phyloP scores from a whole-genome alignment of 352 stramenopile species.

The Halophytophthora batemanensis region DNA sequence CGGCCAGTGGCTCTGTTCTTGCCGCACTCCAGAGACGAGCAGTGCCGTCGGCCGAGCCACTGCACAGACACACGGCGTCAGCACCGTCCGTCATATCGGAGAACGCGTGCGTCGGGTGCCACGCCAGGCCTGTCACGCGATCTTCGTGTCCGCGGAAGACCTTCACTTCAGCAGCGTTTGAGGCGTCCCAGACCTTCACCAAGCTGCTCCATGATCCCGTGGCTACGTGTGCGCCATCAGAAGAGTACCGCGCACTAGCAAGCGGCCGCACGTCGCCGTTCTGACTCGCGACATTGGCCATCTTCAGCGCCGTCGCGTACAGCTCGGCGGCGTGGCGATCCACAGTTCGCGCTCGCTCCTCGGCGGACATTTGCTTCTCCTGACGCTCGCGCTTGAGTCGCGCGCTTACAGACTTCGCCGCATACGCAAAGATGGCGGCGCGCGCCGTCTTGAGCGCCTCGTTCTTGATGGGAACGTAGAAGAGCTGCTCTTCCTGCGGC shows the following conservation, averaged over 20 bases:
- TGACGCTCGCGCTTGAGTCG: conserved; percentile 55
- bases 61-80: conserved; percentile 68
- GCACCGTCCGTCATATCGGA: conserved; percentile 58
- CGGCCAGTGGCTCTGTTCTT: conserved; percentile 48
- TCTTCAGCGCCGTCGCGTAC: conserved; percentile 72
- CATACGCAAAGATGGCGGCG: conserved; percentile 77
- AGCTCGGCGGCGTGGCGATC: conserved; percentile 72
- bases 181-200: conserved; percentile 94
- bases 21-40: conserved; percentile 68
- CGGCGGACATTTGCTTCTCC: conserved; percentile 25
- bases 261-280: conserved; percentile 93
- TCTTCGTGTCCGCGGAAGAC: conserved; percentile 86
- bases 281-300: conserved; percentile 91
- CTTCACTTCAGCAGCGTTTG: conserved; percentile 56
- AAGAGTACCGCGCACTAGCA: conserved; percentile 63
- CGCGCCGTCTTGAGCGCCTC: conserved; percentile 84
- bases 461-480: conserved; percentile 80
- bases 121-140: conserved; percentile 84
- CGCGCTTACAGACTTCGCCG: conserved; percentile 51
- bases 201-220: conserved; percentile 93
- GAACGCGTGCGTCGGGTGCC: conserved; percentile 59
- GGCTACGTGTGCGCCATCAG: conserved; percentile 59
- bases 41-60: conserved; percentile 72
- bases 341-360: conserved; percentile 41
- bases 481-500: conserved; percentile 65